A percentile compares a stretch with the other conserved stretches of the same genome.
Evolutionary conservation across 768 basidiomycete species (phyloP).

Genomic region (Phallus indusiatus): DNA sequence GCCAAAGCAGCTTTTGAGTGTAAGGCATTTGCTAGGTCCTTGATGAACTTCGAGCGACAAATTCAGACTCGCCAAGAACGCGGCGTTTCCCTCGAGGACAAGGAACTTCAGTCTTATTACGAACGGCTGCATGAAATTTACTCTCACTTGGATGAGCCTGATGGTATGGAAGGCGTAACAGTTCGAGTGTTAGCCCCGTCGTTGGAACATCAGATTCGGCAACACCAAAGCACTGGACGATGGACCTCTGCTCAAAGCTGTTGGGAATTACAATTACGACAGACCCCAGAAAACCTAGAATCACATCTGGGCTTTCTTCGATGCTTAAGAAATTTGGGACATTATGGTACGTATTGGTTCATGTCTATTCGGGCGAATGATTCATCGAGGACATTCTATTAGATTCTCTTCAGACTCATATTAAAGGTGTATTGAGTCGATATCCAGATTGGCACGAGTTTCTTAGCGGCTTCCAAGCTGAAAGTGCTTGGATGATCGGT

Average conservation of each 20-base stretch:
- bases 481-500: conserved; percentile 93
- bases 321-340: conserved; percentile 89
- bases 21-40: conserved; percentile 85
- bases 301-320: conserved; percentile 85
- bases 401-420: conserved; percentile 95
- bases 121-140: conserved; percentile 95
- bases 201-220: conserved; percentile 90
- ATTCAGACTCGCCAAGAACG: conserved; percentile 42
- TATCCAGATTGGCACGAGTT: conserved; percentile 75
- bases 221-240: conserved; percentile 92
- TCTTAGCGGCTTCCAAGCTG: conserved; percentile 77
- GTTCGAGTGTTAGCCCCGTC: conserved; percentile 81
- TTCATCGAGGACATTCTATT: no score
- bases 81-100: conserved; percentile 27
- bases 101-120: conserved; percentile 61
- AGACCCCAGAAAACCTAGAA: conserved; percentile 79
- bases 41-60: conserved; percentile 92
- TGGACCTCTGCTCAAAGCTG: conserved; percentile 99
- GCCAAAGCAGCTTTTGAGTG: conserved; percentile 91
- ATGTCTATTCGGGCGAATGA: no score
- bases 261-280: conserved; percentile 93
- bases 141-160: conserved; percentile 91
- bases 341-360: conserved; percentile 64
- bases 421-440: conserved; percentile 77
- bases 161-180: conserved; percentile 98